Base-by-base conservation (phyloP, 176 grass and related monocot species). In the Musa itinerans region DNA sequence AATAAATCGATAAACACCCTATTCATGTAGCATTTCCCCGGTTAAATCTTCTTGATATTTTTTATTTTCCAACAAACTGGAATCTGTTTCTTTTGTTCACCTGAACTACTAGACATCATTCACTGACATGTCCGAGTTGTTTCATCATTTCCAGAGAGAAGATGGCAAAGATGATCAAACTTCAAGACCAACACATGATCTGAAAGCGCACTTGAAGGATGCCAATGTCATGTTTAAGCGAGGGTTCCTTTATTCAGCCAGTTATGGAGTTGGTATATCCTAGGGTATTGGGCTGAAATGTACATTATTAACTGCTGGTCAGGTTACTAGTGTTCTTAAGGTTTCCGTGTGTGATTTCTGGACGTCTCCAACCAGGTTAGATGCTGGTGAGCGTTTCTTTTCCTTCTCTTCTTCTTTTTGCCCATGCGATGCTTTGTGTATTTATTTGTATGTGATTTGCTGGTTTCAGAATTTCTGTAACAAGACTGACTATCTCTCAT, bases 81-180 rank as follows among this genome's bases (percentile, higher is more conserved):
- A 14, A 13, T 76, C 20, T 21, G 50, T 64, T 49, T 51, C 27
- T 20, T n/a, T 11, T 62, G 2, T 14, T 6, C 8, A 13, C 7
- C n/a, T 77, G 49, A 43, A 43, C 34, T 43, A 6, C 4, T 43
- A 43, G 34, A 43, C 34, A 43, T 43, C 34, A 43, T 43, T 54
- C 49, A 53, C 75, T 77, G 59, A 52, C 14, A 65, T 52, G 2
- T 57, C 16, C 11, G 4, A 52, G 43, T 17, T 21, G 21, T 53
- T 24, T 49, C 14, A 43, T 43, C 34, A 22, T 24, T 77, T 77
- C 65, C 75, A 77, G 75, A 77, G 21, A 77, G 73, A 54, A 75
- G 49, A 65, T 77, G 75, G 75, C 61, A 77, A 77, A 77, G 61
- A 77, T 77, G 75, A 77, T 54, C n/a, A 66, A 65, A 0, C 59